Evolutionary conservation across 139 green algal species (phyloP), one percentile per base, ranked within the genome.

Genomic region (Mychonastes homosphaera): DNA sequence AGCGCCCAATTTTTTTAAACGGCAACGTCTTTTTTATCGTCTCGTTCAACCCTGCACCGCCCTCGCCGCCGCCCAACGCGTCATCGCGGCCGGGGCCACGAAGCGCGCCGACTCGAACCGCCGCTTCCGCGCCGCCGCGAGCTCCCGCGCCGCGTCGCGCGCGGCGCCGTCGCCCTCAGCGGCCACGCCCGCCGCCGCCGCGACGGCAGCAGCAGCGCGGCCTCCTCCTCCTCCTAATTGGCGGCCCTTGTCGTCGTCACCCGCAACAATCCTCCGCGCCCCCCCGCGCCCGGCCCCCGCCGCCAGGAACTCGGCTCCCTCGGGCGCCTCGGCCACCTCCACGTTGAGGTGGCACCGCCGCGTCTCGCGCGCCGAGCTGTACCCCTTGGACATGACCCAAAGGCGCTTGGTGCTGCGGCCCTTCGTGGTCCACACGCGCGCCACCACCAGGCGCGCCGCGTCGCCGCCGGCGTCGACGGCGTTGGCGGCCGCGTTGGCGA

Each of bases 401-500:
- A 53, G 9, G 1, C 30, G 18, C 51, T 67, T 67, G 8, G 16
- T 16, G 29, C 44, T 45, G 8, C 19, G 21, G 5, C 48, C 61
- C 48, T 59, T 65, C 13, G 46, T 65, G 2, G 41, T 48, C 41
- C 41, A 48, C 10, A 48, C 10, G 41, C 41, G 41, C 41, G 23
- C 41, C 41, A 48, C 41, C 19, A 48, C 9, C 41, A 48, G 41
- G 41, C 41, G 41, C 10, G 5, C 16, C 16, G 61, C 50, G 38
- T 61, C 51, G 4, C 15, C 61, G 26, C 61, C 61, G 19, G 29
- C 36, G 6, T 9, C 39, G 32, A 67, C 61, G 15, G 61, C 61
- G 27, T 67, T 67, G 61, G 54, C 54, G 39, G 50, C 40, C 10
- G 61, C 61, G 40, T 67, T 67, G 13, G 61, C 61, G 3, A 67